A percentile compares a stretch with the other conserved stretches of the same genome.
Evolutionary conservation across 225 moss, liverwort and hornwort species (phyloP).

Genomic region (Straminergon stramineum): DNA sequence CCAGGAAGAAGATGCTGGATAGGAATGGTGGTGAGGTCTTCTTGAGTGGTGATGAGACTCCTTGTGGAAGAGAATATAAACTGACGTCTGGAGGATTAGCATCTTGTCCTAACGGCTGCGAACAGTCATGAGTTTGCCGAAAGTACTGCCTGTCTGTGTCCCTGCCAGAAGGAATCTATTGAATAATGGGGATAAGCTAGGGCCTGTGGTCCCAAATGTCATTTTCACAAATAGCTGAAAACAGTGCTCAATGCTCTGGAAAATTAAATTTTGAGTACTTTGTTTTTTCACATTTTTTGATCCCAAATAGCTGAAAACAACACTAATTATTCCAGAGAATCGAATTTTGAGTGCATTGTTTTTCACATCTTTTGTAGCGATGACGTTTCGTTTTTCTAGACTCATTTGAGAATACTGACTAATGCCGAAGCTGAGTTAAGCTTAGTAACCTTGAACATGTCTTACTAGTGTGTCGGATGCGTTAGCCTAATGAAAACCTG

Average conservation of each 20-base stretch:
- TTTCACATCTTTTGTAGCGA: background rate
- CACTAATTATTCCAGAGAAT: background rate
- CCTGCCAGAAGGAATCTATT: background rate
- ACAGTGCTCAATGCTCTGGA: background rate
- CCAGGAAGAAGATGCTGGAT: background rate
- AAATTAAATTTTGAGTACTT: background rate
- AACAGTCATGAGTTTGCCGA: constrained; percentile 3
- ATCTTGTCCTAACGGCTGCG: background rate
- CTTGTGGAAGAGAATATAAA: background rate
- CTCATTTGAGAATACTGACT: background rate
- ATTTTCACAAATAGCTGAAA: background rate
- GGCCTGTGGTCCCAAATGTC: background rate
- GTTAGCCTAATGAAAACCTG: background rate
- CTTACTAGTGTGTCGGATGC: background rate
- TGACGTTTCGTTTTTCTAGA: background rate
- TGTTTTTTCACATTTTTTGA: background rate
- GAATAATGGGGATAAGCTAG: background rate
- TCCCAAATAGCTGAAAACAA: background rate
- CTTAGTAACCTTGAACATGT: background rate
- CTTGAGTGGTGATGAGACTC: background rate
- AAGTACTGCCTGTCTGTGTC: background rate
- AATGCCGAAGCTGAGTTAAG: background rate
- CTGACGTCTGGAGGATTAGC: background rate
- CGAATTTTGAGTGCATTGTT: background rate
- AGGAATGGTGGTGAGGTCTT: background rate